phyloP scores from a whole-genome alignment of 1,284 basidiomycete species.

The Somion occarium region DNA sequence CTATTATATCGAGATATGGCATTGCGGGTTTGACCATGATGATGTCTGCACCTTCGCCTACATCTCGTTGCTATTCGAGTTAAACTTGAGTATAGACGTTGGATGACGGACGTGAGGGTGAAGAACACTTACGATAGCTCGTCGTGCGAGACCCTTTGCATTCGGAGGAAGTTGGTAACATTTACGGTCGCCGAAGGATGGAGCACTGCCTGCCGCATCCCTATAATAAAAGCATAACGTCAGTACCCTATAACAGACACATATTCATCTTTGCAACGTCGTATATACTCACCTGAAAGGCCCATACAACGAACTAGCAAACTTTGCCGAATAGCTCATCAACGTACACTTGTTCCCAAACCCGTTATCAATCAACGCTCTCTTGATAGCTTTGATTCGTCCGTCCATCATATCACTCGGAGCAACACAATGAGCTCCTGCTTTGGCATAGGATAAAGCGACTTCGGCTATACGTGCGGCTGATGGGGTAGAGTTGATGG shows the following conservation, averaged over 20 bases:
- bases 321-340: conserved; percentile 99
- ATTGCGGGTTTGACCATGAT: conserved; percentile 98
- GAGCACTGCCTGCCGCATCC: conserved; percentile 94
- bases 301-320: conserved; percentile 94
- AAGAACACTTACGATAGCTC: conserved; percentile 75
- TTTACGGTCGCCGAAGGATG: conserved; percentile 92
- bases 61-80: conserved; percentile 72
- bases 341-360: conserved; percentile 85
- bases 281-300: conserved; percentile 77
- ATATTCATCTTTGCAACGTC: background rate
- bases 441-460: conserved; percentile 88
- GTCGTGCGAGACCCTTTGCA: conserved; percentile 86
- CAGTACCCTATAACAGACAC: background rate
- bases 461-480: conserved; percentile 89
- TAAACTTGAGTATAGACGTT: background rate
- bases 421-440: conserved; percentile 96
- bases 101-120: background rate
- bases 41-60: conserved; percentile 94
- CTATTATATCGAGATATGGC: conserved; percentile 95
- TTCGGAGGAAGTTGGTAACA: conserved; percentile 95
- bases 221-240: conserved; percentile 34
- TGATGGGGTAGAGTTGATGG: conserved; percentile 72
- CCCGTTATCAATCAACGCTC: conserved; percentile 76
- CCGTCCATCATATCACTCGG: conserved; percentile 99
- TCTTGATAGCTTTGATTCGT: conserved; percentile 87